Conservation (phyloP, 768 basidiomycete species). For the Calocera cornea region DNA sequence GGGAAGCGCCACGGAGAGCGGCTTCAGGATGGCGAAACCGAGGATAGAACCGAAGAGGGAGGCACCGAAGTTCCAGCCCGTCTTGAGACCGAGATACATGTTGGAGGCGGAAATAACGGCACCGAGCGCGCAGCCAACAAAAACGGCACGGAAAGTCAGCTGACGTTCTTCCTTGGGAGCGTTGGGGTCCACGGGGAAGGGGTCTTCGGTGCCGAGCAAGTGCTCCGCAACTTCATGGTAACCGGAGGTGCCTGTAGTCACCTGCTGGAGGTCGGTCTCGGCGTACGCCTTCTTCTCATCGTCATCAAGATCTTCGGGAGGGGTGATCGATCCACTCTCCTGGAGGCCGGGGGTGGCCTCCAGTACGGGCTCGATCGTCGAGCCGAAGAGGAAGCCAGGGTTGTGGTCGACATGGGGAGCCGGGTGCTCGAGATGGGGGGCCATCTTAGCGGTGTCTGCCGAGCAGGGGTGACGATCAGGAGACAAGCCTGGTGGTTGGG, state of each 20-base stretch:
- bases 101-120: constrained; percentile 42
- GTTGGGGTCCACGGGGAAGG: constrained; percentile 42
- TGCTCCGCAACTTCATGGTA: background rate
- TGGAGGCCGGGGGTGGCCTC: background rate
- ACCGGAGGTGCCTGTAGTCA: background rate
- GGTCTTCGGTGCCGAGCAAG: constrained; percentile 19
- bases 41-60: constrained; percentile 51
- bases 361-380: background rate
- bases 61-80: constrained; percentile 52
- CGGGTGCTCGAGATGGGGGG: background rate
- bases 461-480: background rate
- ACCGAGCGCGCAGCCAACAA: constrained; percentile 40
- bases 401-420: background rate
- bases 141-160: constrained; percentile 26
- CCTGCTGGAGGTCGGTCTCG: background rate
- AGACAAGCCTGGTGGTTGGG: background rate
- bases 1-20: constrained; percentile 37
- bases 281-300: constrained; percentile 1
- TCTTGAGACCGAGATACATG: constrained; percentile 56
- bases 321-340: background rate
- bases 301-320: background rate
- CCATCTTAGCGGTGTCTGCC: background rate
- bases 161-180: constrained; percentile 30
- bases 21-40: constrained; percentile 48
- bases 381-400: background rate